These are phyloP conservation scores for Dactylonectria estremocensis DNA, from an alignment of 2,329 filamentous ascomycete species.

Conservation along the genomic window DNA sequence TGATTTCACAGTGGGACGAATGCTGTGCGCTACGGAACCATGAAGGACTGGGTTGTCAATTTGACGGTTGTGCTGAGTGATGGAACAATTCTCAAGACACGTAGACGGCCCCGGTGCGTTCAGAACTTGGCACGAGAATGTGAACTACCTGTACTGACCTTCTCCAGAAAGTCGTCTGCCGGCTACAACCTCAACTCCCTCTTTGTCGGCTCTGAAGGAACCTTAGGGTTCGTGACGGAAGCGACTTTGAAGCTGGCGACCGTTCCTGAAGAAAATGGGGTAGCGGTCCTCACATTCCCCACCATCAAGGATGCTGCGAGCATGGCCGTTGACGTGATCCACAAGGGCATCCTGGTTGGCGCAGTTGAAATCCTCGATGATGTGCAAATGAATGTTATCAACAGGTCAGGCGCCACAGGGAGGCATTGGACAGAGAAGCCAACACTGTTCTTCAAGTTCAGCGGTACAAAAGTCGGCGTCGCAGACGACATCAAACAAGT, in stretches of 20 bases:
- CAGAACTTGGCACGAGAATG: background rate
- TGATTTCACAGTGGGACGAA: constrained; percentile 62
- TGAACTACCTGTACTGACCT: background rate
- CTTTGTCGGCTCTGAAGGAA: constrained; percentile 81
- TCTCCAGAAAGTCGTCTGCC: constrained; percentile 72
- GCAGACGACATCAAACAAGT: background rate
- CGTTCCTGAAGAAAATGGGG: constrained; percentile 74
- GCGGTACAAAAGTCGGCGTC: constrained; percentile 1
- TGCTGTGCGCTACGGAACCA: constrained; percentile 77
- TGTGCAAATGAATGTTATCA: constrained; percentile 78
- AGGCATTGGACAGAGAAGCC: constrained; percentile 77
- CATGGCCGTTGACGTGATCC: constrained; percentile 75
- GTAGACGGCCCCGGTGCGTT: constrained; percentile 68
- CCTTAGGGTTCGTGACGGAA: constrained; percentile 79
- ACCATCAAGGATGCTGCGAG: constrained; percentile 74
- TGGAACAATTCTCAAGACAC: constrained; percentile 76
- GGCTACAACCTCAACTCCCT: constrained; percentile 80
- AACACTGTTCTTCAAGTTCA: constrained; percentile 79
- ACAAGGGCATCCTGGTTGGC: constrained; percentile 75
- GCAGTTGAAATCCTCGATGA: constrained; percentile 77
- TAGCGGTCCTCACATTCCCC: constrained; percentile 75
- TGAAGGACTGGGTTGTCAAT: constrained; percentile 83
- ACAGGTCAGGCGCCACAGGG: constrained; percentile 72
- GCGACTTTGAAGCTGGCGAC: constrained; percentile 78
- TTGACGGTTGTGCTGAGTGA: constrained; percentile 80